These are phyloP conservation scores for Tolypocladium paradoxum DNA, from an alignment of 2,329 filamentous ascomycete species.

Conservation along the genomic window DNA sequence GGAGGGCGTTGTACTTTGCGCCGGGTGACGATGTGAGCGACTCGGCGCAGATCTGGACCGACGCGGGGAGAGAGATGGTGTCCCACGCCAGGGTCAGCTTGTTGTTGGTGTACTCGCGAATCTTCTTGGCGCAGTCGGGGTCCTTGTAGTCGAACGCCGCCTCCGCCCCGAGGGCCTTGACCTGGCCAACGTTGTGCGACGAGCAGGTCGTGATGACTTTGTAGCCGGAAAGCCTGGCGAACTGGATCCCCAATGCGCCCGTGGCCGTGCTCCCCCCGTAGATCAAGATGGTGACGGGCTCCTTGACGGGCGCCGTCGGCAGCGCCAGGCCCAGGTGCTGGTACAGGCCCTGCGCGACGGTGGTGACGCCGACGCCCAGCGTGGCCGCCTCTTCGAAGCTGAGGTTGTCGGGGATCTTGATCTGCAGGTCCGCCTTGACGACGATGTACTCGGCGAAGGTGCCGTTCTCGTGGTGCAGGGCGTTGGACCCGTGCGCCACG, in stretches of 20 bases:
- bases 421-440: constrained; percentile 8
- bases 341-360: constrained; percentile 19
- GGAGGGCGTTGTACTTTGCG: neutral
- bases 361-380: constrained; percentile 13
- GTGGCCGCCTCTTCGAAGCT: constrained; percentile 14
- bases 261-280: constrained; percentile 32
- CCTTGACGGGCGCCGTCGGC: constrained; percentile 6
- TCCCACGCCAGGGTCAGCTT: constrained; percentile 23
- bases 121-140: constrained; percentile 7
- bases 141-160: constrained; percentile 30
- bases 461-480: constrained; percentile 9
- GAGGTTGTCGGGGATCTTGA: constrained; percentile 13
- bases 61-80: constrained; percentile 15
- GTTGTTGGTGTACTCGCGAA: constrained; percentile 12
- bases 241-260: constrained; percentile 32
- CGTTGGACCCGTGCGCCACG: constrained; percentile 11
- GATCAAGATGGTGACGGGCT: constrained; percentile 25
- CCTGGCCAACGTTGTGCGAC: constrained; percentile 25
- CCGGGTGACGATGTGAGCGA: constrained; percentile 7
- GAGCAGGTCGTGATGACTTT: constrained; percentile 32
- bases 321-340: constrained; percentile 15
- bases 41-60: constrained; percentile 24
- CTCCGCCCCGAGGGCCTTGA: constrained; percentile 29
- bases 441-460: constrained; percentile 19
- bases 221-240: constrained; percentile 27